These are phyloP conservation scores for Termitomyces sp. DNA, from an alignment of 768 basidiomycete species.

Conservation along the genomic window DNA sequence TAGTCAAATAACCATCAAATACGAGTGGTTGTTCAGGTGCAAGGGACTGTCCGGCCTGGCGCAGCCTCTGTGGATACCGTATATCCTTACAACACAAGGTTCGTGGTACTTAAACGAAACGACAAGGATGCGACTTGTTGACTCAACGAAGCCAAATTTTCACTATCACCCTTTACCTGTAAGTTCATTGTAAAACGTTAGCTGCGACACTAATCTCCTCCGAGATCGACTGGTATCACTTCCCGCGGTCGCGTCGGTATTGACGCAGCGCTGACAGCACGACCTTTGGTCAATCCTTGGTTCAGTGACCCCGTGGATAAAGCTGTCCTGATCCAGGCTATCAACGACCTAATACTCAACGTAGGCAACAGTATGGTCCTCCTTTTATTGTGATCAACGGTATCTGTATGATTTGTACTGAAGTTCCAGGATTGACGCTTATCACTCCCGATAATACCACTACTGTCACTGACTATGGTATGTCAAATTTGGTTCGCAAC, in stretches of 20 bases:
- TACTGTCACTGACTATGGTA: slow-evolving; percentile 47
- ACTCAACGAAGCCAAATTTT: slow-evolving; percentile 37
- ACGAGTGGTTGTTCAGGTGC: slow-evolving; percentile 28
- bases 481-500: slow-evolving; percentile 6
- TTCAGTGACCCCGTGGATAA: slow-evolving; percentile 55
- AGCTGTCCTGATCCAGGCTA: slow-evolving; percentile 39
- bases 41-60: slow-evolving; percentile 62
- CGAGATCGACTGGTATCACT: slow-evolving; percentile 52
- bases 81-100: slow-evolving; percentile 46
- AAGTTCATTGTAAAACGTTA: slow-evolving; percentile 9
- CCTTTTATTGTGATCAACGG: not conserved
- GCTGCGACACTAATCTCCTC: not conserved
- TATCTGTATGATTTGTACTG: slow-evolving; percentile 4
- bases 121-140: not conserved
- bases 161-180: slow-evolving; percentile 61
- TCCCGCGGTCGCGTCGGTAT: slow-evolving; percentile 62
- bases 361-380: slow-evolving; percentile 34
- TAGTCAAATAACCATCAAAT: not conserved
- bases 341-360: slow-evolving; percentile 41
- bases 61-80: slow-evolving; percentile 44
- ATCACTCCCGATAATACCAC: slow-evolving; percentile 59
- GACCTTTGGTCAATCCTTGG: slow-evolving; percentile 50
- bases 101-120: not conserved
- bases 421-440: slow-evolving; percentile 45
- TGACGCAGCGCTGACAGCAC: slow-evolving; percentile 42